Base-by-base conservation (phyloP, 2,329 filamentous ascomycete species). In the Clarireedia monteithiana region DNA sequence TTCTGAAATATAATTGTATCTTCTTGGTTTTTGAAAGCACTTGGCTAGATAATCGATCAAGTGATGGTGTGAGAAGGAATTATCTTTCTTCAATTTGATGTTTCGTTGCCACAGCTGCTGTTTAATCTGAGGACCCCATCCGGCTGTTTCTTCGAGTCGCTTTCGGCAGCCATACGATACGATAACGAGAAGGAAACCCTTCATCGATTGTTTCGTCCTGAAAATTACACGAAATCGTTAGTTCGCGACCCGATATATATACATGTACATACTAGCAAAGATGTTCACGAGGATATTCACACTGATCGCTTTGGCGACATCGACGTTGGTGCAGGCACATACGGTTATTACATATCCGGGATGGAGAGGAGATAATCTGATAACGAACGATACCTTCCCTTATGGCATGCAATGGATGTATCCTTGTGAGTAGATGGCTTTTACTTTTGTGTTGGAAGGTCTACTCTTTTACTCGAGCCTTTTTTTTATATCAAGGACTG, bases 361-460 rank as follows among this genome's bases (percentile, higher is more conserved):
- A 58, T 72, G 70, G 71, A 69, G 70, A 64, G 70, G 68, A 54
- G 68, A 72, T 58, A 72, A 72, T 60, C 57, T 72, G 56, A 62
- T 69, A 14, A 70, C 68, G 53, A 70, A 70, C 58, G 64, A 62
- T 17, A 69, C 67, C 2, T 70, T 65, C 56, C 68, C 68, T 10
- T 70, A 68, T 62, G 68, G 68, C 36, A 70, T 70, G 68, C 68
- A 70, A 58, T 70, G 68, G 68, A 68, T 68, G 63, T 70, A 69
- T 69, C 68, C 68, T 62, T 70, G 68, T 70, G 58, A 68, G 68
- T 68, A 62, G n/a, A 38, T 17, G 27, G 27, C 7, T 17, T 10
- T n/a, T 52, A 45, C 7, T 24, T 47, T 24, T 5, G 5, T 15
- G 4, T 20, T 36, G 24, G n/a, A 12, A 6, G 10, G 23, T 34